phyloP scores from a whole-genome alignment of 2,329 filamentous ascomycete genomes.

The Ramularia endophylla region DNA sequence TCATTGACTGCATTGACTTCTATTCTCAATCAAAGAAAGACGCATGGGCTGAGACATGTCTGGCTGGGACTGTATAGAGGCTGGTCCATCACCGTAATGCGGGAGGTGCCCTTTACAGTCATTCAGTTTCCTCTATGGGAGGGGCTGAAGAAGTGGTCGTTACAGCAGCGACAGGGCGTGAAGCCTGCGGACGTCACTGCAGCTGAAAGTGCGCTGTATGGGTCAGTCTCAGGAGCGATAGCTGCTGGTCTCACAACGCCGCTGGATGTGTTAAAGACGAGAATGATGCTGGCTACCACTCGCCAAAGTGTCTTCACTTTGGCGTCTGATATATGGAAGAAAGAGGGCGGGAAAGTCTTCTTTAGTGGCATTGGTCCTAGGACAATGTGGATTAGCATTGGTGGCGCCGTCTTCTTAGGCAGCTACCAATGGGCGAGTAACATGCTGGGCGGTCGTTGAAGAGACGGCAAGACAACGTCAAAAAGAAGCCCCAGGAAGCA shows the following conservation, averaged over 20 bases:
- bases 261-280: conserved; percentile 91
- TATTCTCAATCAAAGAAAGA: conserved; percentile 50
- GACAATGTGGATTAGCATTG: conserved; percentile 90
- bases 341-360: conserved; percentile 62
- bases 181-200: conserved; percentile 55
- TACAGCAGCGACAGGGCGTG: conserved; percentile 29
- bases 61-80: conserved; percentile 85
- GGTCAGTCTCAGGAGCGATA: conserved; percentile 74
- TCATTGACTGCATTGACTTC: conserved; percentile 61
- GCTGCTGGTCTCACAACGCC: conserved; percentile 88
- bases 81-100: conserved; percentile 85
- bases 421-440: conserved; percentile 89
- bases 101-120: conserved; percentile 95
- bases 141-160: conserved; percentile 70
- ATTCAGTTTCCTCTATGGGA: conserved; percentile 99
- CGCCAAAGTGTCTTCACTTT: conserved; percentile 55
- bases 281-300: conserved; percentile 83
- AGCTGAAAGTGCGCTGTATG: conserved; percentile 76
- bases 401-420: conserved; percentile 89
- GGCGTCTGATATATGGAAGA: conserved; percentile 57
- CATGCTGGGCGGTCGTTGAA: conserved; percentile 49
- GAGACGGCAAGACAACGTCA: not conserved
- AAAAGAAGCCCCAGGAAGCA: not conserved
- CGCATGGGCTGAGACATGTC: conserved; percentile 50
- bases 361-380: conserved; percentile 74